Percentiles rank a stretch among this genome's conserved stretches.
Evolutionary conservation across 2,329 filamentous ascomycete genomes (phyloP).

Genomic region (Fusarium phyllophilum): DNA sequence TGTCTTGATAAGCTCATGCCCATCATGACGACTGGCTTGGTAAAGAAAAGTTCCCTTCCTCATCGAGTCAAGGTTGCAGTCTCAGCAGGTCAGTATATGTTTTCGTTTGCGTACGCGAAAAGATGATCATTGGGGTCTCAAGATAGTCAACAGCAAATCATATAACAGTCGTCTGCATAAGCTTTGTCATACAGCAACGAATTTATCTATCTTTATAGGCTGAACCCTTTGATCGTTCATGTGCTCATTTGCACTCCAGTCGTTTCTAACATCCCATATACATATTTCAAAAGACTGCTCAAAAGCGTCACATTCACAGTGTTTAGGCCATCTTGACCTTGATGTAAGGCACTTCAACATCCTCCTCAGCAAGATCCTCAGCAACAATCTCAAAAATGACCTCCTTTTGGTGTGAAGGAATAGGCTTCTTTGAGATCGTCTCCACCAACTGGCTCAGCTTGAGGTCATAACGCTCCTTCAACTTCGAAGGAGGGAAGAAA

Average conservation of each 20-base stretch:
- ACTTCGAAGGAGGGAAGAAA: constrained; percentile 83
- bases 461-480: constrained; percentile 83
- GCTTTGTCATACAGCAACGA: background rate
- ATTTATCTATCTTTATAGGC: constrained; percentile 38
- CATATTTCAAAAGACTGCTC: constrained; percentile 15
- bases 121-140: background rate
- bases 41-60: background rate
- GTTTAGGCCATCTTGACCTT: constrained; percentile 76
- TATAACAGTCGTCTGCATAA: background rate
- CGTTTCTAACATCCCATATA: constrained; percentile 22
- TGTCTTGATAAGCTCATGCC: constrained; percentile 36
- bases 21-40: constrained; percentile 30
- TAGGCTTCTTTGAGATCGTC: constrained; percentile 88
- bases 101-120: background rate
- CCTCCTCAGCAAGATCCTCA: constrained; percentile 88
- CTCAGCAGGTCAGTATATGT: background rate
- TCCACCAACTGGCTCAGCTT: constrained; percentile 91
- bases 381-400: constrained; percentile 96
- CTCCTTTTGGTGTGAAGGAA: constrained; percentile 92
- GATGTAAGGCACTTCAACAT: constrained; percentile 97
- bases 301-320: background rate
- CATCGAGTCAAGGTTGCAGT: background rate
- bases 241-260: constrained; percentile 27
- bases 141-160: no score
- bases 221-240: constrained; percentile 24